Base-by-base conservation (phyloP, 805 yeast genomes). In the Teunomyces kruisii region DNA sequence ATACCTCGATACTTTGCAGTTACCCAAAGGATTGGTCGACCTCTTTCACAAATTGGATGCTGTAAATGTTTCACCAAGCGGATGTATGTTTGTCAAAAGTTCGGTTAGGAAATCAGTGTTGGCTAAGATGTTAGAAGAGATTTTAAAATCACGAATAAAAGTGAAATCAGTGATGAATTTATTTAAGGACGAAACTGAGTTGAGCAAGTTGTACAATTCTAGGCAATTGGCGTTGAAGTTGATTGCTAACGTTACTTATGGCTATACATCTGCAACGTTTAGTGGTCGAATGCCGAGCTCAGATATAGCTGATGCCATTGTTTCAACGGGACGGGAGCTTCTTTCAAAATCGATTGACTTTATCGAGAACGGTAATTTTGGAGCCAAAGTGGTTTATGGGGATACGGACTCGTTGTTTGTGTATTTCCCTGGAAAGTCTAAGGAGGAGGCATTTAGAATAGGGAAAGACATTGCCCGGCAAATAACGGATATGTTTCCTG, bases 241-340 rank as follows among this genome's bases (percentile, higher is more conserved):
- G 39, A 83, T 90, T 35, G 97, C 99, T 0, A 91, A 90, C 62
- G 99, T 94, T 7, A 92, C 97, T 0, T 94, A 94, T 67, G 99
- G 99, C 0, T 94, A 94, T 59, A 78, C 97, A 0, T 86, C 97
- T 0, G 99, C 99, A 0, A 81, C 96, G 0, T 94, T 86, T 58
- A 88, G 96, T 7, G 99, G 99, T 0, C 71, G 99, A 50, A 94
- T 94, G 99, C 98, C 99, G 0, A 88, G 94, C 55, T 83, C 96
- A 0, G 98, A 91, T 59, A 76, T 94, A 26, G 96, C 99, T 0
- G 99, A 94, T 66, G 86, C 95, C 9, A 88, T 94, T 60, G 99
- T 94, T 1, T 81, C 90, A 16, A 83, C 94, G 0, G 99, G 94
- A 0, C 71, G 98, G 43, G 97, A 92, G 62, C 85, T 89, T 0